Base-by-base conservation (phyloP, 768 basidiomycete genomes). In the Suillus americanus region DNA sequence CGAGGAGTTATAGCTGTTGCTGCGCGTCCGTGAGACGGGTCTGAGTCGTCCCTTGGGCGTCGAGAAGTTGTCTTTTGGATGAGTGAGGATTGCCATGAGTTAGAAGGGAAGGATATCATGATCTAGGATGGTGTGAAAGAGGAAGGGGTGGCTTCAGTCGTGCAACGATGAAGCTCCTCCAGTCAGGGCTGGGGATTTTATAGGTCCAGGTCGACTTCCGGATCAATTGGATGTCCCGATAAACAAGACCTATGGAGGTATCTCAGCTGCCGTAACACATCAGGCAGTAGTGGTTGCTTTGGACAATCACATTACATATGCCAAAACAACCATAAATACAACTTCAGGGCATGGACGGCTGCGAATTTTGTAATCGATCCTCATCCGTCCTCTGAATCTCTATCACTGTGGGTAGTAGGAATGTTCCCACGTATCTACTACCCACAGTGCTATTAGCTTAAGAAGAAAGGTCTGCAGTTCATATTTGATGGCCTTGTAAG, bases 1-100 rank as follows among this genome's bases (percentile, higher is more conserved):
- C 82, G 78, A 7, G 82, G 79, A 2, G 79, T 73, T 60, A 85
- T 82, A 62, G 70, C 65, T 46, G 72, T 70, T 2, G 72, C 73
- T 35, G 54, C 69, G 3, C 73, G 70, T 8, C 73, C 75, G 23
- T 67, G 61, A 16, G 60, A 33, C 12, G 60, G 46, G 48, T 71
- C 54, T 13, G 43, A 7, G 30, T 64, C 35, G 1, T 46, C 65
- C 45, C 38, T 72, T 10, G 61, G 61, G 20, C 67, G 69, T 2
- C 73, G 55, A 0, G 54, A 43, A 0, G 66, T 69, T 53, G 68
- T 68, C 48, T 62, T 75, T 9, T 62, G 65, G 33, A 73, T 9
- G 67, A 75, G 62, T 60, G 77, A 62, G 43, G 71, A 61, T 45
- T 77, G 73, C 73, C 73, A 77, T 54, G 68, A 72, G 45, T 66